Conservation (phyloP, 2,329 filamentous ascomycete species). For the Chrysosphaeria jannelii region DNA sequence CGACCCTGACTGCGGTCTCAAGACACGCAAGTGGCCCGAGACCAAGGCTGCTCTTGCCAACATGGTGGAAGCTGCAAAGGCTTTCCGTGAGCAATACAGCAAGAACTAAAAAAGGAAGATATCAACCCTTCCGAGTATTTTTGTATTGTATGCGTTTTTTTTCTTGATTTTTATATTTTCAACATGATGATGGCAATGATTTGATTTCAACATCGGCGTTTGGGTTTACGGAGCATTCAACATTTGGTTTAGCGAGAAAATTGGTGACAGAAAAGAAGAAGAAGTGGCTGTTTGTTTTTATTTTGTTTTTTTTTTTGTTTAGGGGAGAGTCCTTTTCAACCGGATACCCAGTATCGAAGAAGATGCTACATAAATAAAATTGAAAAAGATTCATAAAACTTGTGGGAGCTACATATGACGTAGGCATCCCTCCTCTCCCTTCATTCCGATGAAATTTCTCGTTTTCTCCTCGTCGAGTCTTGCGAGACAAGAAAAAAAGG, state of each 20-base stretch:
- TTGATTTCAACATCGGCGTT: conserved; percentile 6
- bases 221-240: conserved; percentile 5
- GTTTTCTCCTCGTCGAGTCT: too few species aligned
- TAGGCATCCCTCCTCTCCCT: too few species aligned
- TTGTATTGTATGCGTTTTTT: neutral
- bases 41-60: conserved; percentile 87
- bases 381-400: too few species aligned
- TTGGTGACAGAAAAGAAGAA: conserved; percentile 1
- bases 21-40: conserved; percentile 97
- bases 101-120: conserved; percentile 17
- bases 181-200: conserved; percentile 1
- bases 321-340: conserved; percentile 4
- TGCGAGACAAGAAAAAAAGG: too few species aligned
- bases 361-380: neutral
- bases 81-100: conserved; percentile 70
- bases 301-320: conserved; percentile 2
- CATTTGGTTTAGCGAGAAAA: conserved; percentile 4
- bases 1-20: conserved; percentile 96
- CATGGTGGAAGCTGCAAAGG: conserved; percentile 97
- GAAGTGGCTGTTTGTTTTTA: conserved; percentile 1
- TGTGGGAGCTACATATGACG: too few species aligned
- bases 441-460: too few species aligned
- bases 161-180: conserved; percentile 1
- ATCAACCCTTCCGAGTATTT: conserved; percentile 1
- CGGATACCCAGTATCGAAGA: conserved; percentile 3